Evolutionary conservation across 805 yeast genomes (phyloP).

Genomic region (Priceomyces carsonii): DNA sequence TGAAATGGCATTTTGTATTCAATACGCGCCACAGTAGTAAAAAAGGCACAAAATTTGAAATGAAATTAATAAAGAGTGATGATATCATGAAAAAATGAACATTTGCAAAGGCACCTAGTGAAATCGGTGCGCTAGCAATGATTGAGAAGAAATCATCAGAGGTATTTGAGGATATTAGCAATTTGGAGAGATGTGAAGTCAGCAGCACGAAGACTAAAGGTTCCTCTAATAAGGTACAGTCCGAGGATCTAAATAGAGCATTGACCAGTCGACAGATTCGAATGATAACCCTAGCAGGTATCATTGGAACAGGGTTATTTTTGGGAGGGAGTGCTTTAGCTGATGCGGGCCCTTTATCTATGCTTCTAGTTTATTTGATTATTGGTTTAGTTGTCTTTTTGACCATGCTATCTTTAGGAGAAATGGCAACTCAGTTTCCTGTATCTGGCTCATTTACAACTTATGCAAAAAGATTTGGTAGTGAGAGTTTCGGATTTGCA

Average conservation of each 20-base stretch:
- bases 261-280: slow-evolving; percentile 27
- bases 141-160: background rate
- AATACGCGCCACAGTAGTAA: no score
- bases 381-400: slow-evolving; percentile 48
- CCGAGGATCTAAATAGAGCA: slow-evolving; percentile 23
- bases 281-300: slow-evolving; percentile 39
- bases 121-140: background rate
- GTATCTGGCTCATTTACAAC: slow-evolving; percentile 56
- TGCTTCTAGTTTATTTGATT: slow-evolving; percentile 34
- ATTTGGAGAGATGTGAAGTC: background rate
- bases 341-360: slow-evolving; percentile 33
- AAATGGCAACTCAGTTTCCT: slow-evolving; percentile 57
- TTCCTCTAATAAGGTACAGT: slow-evolving; percentile 3
- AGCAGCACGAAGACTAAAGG: background rate
- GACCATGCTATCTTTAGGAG: slow-evolving; percentile 56
- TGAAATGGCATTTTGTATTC: no score
- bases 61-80: no score
- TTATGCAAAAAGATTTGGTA: slow-evolving; percentile 50
- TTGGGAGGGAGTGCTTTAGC: slow-evolving; percentile 32
- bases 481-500: slow-evolving; percentile 54
- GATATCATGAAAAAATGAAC: no score
- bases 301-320: slow-evolving; percentile 36
- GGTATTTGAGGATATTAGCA: slow-evolving; percentile 1
- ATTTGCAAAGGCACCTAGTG: no score
- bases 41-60: no score